These are phyloP conservation scores for Citrus unshiu DNA, from an alignment of 345 rosid species.

Conservation along the genomic window DNA sequence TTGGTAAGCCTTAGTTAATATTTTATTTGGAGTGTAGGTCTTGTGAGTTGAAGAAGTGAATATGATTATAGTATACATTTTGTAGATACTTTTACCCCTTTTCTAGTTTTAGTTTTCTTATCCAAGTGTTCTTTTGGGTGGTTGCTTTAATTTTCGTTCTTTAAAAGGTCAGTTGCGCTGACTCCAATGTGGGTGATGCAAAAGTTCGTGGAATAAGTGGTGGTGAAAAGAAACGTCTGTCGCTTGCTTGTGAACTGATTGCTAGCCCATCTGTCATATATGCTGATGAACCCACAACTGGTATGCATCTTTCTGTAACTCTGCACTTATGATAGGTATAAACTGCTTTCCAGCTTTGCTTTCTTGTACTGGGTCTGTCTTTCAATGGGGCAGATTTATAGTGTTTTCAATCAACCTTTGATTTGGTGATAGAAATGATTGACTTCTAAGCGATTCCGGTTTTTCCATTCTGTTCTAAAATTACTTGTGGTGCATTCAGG, in stretches of 20 bases:
- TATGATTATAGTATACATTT: not conserved
- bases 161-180: constrained; percentile 86
- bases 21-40: not conserved
- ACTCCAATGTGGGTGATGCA: constrained; percentile 88
- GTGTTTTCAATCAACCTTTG: not conserved
- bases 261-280: constrained; percentile 97
- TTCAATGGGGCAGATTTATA: not conserved
- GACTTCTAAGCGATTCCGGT: constrained; percentile 5
- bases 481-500: constrained; percentile 45
- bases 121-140: constrained; percentile 7
- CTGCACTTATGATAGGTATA: constrained; percentile 6
- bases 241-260: constrained; percentile 91
- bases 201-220: constrained; percentile 98
- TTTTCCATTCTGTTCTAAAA: not conserved
- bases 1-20: constrained; percentile 48
- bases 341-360: not conserved
- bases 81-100: too few species aligned
- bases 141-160: constrained; percentile 21
- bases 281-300: constrained; percentile 98
- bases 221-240: constrained; percentile 90
- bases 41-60: not conserved
- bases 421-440: not conserved
- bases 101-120: constrained; percentile 10
- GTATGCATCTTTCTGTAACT: constrained; percentile 33
- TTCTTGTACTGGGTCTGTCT: constrained; percentile 8